Evolutionary conservation across 306 rosid genomes (phyloP).

Genomic region (Quercus robur): DNA sequence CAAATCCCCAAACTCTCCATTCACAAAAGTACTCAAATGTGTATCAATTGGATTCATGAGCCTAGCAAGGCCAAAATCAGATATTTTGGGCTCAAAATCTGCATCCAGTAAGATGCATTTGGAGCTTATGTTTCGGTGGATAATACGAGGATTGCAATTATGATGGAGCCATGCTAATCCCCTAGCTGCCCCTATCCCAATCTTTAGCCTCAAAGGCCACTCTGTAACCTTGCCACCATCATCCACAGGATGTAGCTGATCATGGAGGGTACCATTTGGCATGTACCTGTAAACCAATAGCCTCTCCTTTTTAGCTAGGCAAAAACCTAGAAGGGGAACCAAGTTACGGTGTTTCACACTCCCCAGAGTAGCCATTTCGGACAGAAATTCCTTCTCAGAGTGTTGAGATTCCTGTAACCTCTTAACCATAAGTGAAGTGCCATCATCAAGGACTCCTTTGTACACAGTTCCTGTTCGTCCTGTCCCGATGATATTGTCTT

Average conservation of each 20-base stretch:
- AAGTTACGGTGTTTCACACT: conserved; percentile 67
- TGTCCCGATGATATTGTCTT: conserved; percentile 59
- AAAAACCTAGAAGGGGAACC: conserved; percentile 86
- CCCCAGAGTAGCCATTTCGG: conserved; percentile 88
- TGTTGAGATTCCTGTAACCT: conserved; percentile 85
- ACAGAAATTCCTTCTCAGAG: conserved; percentile 75
- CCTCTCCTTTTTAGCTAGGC: conserved; percentile 84
- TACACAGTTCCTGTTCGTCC: conserved; percentile 90
- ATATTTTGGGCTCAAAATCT: conserved; percentile 82
- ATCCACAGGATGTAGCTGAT: conserved; percentile 55
- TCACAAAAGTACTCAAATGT: conserved; percentile 92
- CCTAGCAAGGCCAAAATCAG: conserved; percentile 95
- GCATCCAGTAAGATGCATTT: conserved; percentile 78
- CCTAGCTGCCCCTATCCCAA: conserved; percentile 86
- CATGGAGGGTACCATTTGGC: conserved; percentile 80
- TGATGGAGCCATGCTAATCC: conserved; percentile 98
- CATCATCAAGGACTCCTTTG: conserved; percentile 74
- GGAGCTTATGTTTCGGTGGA: conserved; percentile 95
- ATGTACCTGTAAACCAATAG: conserved; percentile 70
- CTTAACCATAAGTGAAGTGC: conserved; percentile 82
- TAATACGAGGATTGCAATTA: conserved; percentile 88
- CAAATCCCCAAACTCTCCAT: conserved; percentile 89
- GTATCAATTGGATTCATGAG: conserved; percentile 94
- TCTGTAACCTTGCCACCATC: conserved; percentile 47
- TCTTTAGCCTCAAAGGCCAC: conserved; percentile 80